Evolutionary conservation across 768 basidiomycete genomes (phyloP), one percentile per base, ranked within the genome.

Genomic region (Tricholoma bakamatsutake): DNA sequence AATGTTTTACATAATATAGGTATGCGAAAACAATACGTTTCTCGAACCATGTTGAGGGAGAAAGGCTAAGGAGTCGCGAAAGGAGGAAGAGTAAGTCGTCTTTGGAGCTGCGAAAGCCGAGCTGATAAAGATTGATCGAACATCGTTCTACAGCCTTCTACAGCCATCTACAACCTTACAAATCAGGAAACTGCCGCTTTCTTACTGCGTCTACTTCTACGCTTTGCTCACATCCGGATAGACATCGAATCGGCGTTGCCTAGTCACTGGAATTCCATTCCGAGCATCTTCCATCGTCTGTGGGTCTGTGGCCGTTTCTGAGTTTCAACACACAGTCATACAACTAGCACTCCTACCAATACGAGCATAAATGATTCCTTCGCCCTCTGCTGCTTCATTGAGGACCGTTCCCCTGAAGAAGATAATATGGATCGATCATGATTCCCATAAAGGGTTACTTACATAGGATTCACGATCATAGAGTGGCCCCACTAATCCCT

Each of bases 401-500:
- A 95, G 66, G 17, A 93, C 78, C 51, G 80, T 79, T 6, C 86
- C 96, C 76, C 93, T 96, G 61, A 30, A 37, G 49, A 43, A 18
- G 43, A 21, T 18, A 52, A 59, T 52, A 61, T 61, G 45, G 55
- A 13, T 28, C 47, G 49, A 55, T 15, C 34, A 30, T 28, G 28
- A 31, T n/a, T 31, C 6, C 4, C 3, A 31, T 33, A 3, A 48
- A 35, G n/a, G 5, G 33, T 18, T 27, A 75, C 86, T 69, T 69
- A 93, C 89, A 86, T 84, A 8, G 94, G 93, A 70, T 93, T 89
- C n/a, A 94, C 85, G 10, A 93, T 78, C 83, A 90, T 86, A 1
- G 89, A 88, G 67, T 96, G 93, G 3, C 93, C 91, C 83, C 89
- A 93, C 91, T 93, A 28, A 30, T 56, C 47, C 47, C 15, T 52